Conservation (phyloP, 148 eudicot species). For the Dianthus caryophyllus region DNA sequence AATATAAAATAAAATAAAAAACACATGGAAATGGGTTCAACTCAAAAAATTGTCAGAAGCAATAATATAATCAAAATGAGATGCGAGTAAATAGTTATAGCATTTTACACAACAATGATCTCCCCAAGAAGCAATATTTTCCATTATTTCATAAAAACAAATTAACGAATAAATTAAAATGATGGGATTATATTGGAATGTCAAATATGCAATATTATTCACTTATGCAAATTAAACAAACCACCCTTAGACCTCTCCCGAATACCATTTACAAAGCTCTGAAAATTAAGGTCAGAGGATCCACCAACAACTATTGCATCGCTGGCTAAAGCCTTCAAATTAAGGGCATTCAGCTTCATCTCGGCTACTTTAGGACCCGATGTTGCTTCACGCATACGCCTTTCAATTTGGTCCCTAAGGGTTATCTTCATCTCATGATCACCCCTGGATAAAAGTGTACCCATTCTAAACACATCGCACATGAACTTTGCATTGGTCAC, state of each 20-base stretch:
- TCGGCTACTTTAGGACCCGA: slow-evolving; percentile 41
- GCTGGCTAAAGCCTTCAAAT: slow-evolving; percentile 54
- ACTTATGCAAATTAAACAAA: no score
- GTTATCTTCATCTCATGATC: slow-evolving; percentile 49
- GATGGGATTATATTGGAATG: no score
- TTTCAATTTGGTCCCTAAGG: slow-evolving; percentile 49
- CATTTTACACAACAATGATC: no score
- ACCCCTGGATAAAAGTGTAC: slow-evolving; percentile 57
- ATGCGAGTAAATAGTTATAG: no score
- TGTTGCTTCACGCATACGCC: slow-evolving; percentile 45
- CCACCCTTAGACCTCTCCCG: slow-evolving; percentile 20
- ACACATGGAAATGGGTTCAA: no score
- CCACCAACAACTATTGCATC: slow-evolving; percentile 60
- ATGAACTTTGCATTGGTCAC: slow-evolving; percentile 72
- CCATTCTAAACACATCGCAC: slow-evolving; percentile 55
- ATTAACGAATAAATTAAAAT: no score
- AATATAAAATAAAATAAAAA: no score
- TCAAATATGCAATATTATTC: no score
- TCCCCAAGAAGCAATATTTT: no score
- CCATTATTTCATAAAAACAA: no score
- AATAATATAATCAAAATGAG: no score
- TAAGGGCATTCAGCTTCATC: slow-evolving; percentile 51
- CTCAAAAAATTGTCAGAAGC: no score
- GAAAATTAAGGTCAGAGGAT: slow-evolving; percentile 50
- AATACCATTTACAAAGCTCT: slow-evolving; percentile 52